Conservation (phyloP, 345 rosid species). For the Viola odorata region DNA sequence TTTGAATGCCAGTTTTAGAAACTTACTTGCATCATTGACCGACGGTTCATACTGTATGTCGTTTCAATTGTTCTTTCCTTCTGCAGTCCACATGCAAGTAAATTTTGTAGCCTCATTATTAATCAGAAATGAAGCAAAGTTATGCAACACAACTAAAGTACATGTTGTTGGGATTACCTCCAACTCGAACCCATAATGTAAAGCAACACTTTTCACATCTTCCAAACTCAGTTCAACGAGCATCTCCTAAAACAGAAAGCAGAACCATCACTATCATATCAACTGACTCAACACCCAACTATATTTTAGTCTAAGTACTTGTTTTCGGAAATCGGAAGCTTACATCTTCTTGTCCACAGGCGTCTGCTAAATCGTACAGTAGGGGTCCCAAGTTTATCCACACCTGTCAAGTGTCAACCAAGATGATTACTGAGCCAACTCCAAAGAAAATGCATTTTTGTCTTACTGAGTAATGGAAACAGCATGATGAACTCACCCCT, state of each 20-base stretch:
- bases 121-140: neutral
- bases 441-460: neutral
- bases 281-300: constrained; percentile 6
- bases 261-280: neutral
- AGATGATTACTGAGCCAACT: constrained; percentile 11
- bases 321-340: constrained; percentile 22
- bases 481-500: constrained; percentile 31
- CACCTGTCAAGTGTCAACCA: constrained; percentile 54
- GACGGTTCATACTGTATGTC: constrained; percentile 76
- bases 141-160: neutral
- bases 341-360: constrained; percentile 76
- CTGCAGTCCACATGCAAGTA: constrained; percentile 37
- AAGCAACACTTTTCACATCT: constrained; percentile 82
- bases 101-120: neutral
- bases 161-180: constrained; percentile 42
- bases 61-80: constrained; percentile 73
- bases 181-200: constrained; percentile 62
- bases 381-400: constrained; percentile 97
- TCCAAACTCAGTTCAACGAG: constrained; percentile 89
- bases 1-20: neutral
- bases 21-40: constrained; percentile 93
- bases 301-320: neutral
- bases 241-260: constrained; percentile 56
- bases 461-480: constrained; percentile 7
- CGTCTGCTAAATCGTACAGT: constrained; percentile 88